phyloP scores from a whole-genome alignment of 1,284 basidiomycete species.

The Cutaneotrichosporon dermatis region DNA sequence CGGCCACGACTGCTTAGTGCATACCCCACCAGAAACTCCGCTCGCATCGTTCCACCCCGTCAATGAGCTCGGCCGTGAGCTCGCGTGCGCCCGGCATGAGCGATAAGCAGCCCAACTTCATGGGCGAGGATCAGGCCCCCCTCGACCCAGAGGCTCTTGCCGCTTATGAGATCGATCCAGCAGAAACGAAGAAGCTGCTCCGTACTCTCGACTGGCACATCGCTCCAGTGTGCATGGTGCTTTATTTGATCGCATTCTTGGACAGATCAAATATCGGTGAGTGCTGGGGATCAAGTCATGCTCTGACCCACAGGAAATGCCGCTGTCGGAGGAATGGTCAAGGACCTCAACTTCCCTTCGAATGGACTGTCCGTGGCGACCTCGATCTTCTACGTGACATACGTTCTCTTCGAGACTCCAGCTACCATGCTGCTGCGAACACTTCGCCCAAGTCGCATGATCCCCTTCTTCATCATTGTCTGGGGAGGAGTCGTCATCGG shows the following conservation, averaged over 20 bases:
- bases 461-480: slow-evolving; percentile 21
- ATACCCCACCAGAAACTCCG: no score
- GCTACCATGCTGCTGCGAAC: slow-evolving; percentile 32
- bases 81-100: background rate
- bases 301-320: slow-evolving; percentile 12
- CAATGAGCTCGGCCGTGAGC: background rate
- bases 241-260: slow-evolving; percentile 16
- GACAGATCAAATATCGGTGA: slow-evolving; percentile 15
- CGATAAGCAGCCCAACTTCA: background rate
- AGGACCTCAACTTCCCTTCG: slow-evolving; percentile 16
- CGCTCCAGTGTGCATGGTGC: slow-evolving; percentile 10
- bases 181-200: slow-evolving; percentile 1
- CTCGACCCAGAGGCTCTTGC: background rate
- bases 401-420: slow-evolving; percentile 33
- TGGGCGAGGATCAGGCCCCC: background rate
- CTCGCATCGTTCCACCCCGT: no score
- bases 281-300: background rate
- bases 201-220: slow-evolving; percentile 13
- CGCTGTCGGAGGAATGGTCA: slow-evolving; percentile 13
- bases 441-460: slow-evolving; percentile 19
- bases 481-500: slow-evolving; percentile 30
- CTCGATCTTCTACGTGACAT: slow-evolving; percentile 32
- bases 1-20: no score
- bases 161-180: slow-evolving; percentile 1
- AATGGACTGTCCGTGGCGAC: slow-evolving; percentile 14